Conservation (phyloP, 192 early-diverging fungal genomes). For the Coemansia sp. region DNA sequence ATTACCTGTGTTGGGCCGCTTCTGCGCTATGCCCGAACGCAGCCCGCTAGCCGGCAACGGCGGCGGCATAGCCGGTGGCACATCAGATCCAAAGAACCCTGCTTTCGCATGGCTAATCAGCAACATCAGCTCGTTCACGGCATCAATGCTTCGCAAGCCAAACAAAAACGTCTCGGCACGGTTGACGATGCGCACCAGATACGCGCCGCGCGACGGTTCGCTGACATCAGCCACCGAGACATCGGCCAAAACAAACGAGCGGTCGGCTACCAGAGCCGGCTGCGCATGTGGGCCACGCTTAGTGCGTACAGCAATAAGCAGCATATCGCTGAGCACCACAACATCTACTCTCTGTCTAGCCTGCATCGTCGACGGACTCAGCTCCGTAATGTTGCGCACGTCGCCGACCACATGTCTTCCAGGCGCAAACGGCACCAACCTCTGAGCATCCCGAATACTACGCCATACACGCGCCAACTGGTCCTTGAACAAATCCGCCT, state of each 20-base stretch:
- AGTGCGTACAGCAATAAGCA: slow-evolving; percentile 78
- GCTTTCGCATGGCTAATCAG: slow-evolving; percentile 50
- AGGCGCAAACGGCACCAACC: slow-evolving; percentile 67
- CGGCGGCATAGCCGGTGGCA: slow-evolving; percentile 15
- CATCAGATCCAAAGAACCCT: slow-evolving; percentile 35
- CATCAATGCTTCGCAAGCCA: slow-evolving; percentile 38
- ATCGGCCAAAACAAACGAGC: slow-evolving; percentile 74
- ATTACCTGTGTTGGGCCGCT: too few relatives aligned
- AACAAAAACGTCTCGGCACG: slow-evolving; percentile 80
- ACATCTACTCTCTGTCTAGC: slow-evolving; percentile 76
- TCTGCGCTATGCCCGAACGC: slow-evolving; percentile 7
- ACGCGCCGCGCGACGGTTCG: slow-evolving; percentile 72
- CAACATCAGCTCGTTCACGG: slow-evolving; percentile 50
- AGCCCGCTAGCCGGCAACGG: slow-evolving; percentile 11
- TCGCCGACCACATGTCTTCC: slow-evolving; percentile 74
- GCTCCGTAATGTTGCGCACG: slow-evolving; percentile 69
- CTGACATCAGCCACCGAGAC: slow-evolving; percentile 82
- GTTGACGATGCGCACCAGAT: slow-evolving; percentile 83
- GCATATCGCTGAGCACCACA: slow-evolving; percentile 79
- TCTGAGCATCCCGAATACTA: slow-evolving; percentile 55
- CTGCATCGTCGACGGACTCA: slow-evolving; percentile 75
- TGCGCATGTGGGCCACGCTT: slow-evolving; percentile 70
- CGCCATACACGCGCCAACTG: slow-evolving; percentile 53
- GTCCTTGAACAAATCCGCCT: slow-evolving; percentile 55
- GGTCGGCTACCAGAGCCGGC: slow-evolving; percentile 75